These are phyloP conservation scores for Ganoderma meredithae DNA, from an alignment of 1,284 basidiomycete genomes.

Conservation along the genomic window DNA sequence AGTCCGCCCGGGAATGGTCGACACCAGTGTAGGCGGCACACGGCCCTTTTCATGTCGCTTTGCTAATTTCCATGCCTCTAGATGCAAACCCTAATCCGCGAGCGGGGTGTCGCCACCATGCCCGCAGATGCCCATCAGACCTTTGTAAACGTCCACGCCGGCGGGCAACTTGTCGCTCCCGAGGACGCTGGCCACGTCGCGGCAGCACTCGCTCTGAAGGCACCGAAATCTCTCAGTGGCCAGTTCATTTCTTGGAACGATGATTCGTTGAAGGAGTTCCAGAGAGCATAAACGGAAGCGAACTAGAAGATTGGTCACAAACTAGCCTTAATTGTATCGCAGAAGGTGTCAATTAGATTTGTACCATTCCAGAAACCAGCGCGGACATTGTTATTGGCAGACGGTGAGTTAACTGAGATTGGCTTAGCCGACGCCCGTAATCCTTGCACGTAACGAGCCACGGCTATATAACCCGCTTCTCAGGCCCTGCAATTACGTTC, in stretches of 20 bases:
- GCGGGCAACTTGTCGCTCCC: conserved; percentile 74
- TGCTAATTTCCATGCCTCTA: conserved; percentile 38
- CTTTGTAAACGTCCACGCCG: conserved; percentile 68
- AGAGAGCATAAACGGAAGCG: conserved; percentile 26
- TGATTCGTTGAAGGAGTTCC: conserved; percentile 65
- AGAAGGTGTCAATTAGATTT: conserved; percentile 6
- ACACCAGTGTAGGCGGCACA: conserved; percentile 63
- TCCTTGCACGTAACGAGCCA: not conserved
- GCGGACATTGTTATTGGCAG: not conserved
- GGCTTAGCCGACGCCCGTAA: not conserved
- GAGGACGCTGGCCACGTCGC: conserved; percentile 80
- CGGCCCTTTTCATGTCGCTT: not conserved
- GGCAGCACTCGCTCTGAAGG: conserved; percentile 67
- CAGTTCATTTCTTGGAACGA: conserved; percentile 79
- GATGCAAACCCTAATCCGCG: conserved; percentile 75
- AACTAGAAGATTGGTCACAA: not conserved
- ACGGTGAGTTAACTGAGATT: not conserved
- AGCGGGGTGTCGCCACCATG: conserved; percentile 58
- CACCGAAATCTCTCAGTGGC: conserved; percentile 68
- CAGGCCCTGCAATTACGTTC: not conserved
- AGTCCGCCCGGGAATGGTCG: conserved; percentile 86
- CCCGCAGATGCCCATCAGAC: conserved; percentile 54
- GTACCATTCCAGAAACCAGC: not conserved
- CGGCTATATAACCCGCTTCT: not conserved
- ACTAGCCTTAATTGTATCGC: conserved; percentile 3